phyloP scores from a whole-genome alignment of 2,329 filamentous ascomycete species.

The Apiospora marii region DNA sequence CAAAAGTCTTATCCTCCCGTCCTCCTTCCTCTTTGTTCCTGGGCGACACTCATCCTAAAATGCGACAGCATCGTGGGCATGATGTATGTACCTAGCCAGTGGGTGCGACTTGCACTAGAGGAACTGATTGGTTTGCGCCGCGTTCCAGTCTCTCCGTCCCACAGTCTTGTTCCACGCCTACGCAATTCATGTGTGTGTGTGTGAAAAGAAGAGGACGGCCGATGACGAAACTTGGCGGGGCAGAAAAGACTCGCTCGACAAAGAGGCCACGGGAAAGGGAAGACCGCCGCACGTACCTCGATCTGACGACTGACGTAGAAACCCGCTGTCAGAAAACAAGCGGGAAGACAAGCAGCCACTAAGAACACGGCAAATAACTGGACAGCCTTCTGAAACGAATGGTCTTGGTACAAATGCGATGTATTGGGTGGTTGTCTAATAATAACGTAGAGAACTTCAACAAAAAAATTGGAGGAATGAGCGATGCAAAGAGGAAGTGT shows the following conservation, averaged over 20 bases:
- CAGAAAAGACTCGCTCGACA: slow-evolving; percentile 1
- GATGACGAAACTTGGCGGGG: slow-evolving; percentile 24
- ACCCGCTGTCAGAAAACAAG: slow-evolving; percentile 14
- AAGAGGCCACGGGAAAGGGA: background rate
- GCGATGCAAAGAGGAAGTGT: background rate
- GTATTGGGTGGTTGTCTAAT: background rate
- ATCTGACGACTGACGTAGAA: slow-evolving; percentile 12
- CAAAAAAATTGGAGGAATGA: background rate
- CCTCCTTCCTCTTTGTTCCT: slow-evolving; percentile 1
- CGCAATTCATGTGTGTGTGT: slow-evolving; percentile 16
- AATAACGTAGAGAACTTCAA: background rate
- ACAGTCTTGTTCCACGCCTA: slow-evolving; percentile 14
- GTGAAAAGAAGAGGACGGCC: background rate
- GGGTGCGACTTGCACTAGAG: slow-evolving; percentile 17
- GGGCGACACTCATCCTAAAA: background rate
- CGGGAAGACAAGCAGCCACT: slow-evolving; percentile 9
- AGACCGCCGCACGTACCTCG: slow-evolving; percentile 10
- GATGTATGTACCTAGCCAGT: background rate
- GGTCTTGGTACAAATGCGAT: background rate
- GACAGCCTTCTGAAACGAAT: background rate
- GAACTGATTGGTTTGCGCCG: background rate
- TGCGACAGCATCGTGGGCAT: slow-evolving; percentile 6
- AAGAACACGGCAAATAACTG: background rate
- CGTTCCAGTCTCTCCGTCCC: slow-evolving; percentile 9
- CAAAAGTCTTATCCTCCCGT: background rate